phyloP scores from a whole-genome alignment of 2,329 filamentous ascomycete species.

The Scorias spongiosa region DNA sequence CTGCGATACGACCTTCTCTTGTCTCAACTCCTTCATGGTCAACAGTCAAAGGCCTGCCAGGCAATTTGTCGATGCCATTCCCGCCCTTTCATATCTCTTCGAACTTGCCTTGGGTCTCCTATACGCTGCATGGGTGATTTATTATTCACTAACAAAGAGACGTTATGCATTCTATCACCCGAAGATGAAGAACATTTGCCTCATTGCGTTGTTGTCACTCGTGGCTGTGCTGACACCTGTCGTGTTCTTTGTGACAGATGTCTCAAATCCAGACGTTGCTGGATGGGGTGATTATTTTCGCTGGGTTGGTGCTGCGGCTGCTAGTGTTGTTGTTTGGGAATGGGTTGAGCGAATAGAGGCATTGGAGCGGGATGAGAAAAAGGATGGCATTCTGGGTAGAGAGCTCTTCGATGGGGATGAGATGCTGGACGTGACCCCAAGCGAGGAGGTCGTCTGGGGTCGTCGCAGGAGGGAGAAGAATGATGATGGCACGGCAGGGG shows the following conservation, averaged over 20 bases:
- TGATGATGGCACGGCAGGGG: constrained; percentile 22
- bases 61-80: constrained; percentile 76
- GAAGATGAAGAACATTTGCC: constrained; percentile 74
- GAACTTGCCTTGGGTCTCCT: constrained; percentile 72
- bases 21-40: constrained; percentile 70
- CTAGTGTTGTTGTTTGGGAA: constrained; percentile 95
- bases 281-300: constrained; percentile 91
- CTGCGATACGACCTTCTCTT: constrained; percentile 79
- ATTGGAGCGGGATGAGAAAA: constrained; percentile 80
- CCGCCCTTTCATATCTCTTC: constrained; percentile 81
- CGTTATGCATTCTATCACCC: constrained; percentile 82
- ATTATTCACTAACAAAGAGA: constrained; percentile 84
- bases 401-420: constrained; percentile 92
- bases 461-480: constrained; percentile 9
- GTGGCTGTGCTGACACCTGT: constrained; percentile 75
- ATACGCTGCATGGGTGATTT: constrained; percentile 87
- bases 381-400: constrained; percentile 77
- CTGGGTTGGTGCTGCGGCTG: constrained; percentile 90
- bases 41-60: constrained; percentile 42
- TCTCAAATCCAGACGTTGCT: constrained; percentile 68
- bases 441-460: constrained; percentile 39
- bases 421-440: constrained; percentile 58
- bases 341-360: constrained; percentile 95
- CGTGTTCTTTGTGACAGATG: constrained; percentile 85
- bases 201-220: constrained; percentile 66